These are phyloP conservation scores for Teunomyces atbi DNA, from an alignment of 805 yeast genomes.

Conservation along the genomic window DNA sequence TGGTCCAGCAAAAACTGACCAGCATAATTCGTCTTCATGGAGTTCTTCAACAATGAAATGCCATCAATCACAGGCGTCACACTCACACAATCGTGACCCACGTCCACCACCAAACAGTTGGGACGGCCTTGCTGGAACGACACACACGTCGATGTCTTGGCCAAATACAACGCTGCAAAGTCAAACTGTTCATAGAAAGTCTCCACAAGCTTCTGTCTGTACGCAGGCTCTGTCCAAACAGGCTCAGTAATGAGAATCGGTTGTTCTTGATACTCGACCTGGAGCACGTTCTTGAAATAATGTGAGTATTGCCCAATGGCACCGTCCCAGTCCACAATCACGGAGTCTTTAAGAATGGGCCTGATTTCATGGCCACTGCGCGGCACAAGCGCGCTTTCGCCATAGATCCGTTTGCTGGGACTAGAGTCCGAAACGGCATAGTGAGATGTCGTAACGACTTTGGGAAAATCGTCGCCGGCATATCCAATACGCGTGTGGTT, in stretches of 20 bases:
- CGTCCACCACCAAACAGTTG: constrained; percentile 79
- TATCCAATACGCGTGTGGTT: constrained; percentile 79
- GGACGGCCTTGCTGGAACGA: constrained; percentile 89
- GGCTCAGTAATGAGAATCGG: constrained; percentile 86
- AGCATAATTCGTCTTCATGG: constrained; percentile 68
- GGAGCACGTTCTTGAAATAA: constrained; percentile 51
- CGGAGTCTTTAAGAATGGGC: constrained; percentile 58
- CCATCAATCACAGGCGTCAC: constrained; percentile 86
- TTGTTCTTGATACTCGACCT: constrained; percentile 58
- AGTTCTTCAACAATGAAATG: constrained; percentile 66
- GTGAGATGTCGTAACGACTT: constrained; percentile 67
- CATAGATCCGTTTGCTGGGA: constrained; percentile 26
- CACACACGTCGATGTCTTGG: constrained; percentile 81
- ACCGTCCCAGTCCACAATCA: constrained; percentile 82
- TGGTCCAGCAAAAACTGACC: constrained; percentile 66
- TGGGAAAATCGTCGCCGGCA: constrained; percentile 91
- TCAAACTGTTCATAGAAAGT: constrained; percentile 63
- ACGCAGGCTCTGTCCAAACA: constrained; percentile 70
- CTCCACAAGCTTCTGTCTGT: constrained; percentile 71
- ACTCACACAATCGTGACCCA: constrained; percentile 75
- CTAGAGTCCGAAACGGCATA: constrained; percentile 46
- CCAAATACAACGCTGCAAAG: constrained; percentile 79
- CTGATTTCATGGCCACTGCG: constrained; percentile 49
- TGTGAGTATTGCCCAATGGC: constrained; percentile 71
- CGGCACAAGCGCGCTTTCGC: constrained; percentile 50